These are phyloP conservation scores for Blastomyces emzantsi DNA, from an alignment of 2,329 filamentous ascomycete species.

Conservation along the genomic window DNA sequence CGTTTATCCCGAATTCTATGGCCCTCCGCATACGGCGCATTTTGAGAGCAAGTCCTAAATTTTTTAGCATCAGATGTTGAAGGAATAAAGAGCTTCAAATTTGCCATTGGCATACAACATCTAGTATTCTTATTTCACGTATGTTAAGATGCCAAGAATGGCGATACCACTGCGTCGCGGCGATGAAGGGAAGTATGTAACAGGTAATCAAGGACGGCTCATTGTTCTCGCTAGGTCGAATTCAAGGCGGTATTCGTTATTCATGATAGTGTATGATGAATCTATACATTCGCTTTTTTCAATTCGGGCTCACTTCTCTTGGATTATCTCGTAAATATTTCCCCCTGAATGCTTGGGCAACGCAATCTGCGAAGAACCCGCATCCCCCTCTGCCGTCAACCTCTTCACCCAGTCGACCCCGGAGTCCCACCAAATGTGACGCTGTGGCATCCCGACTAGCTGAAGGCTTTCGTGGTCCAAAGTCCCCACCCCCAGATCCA, in stretches of 20 bases:
- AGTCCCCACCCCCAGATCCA: constrained; percentile 22
- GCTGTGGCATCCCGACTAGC: constrained; percentile 15
- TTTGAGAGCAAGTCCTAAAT: not conserved
- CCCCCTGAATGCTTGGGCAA: constrained; percentile 5
- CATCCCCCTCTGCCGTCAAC: constrained; percentile 2
- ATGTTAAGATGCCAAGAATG: not conserved
- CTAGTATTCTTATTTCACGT: not conserved
- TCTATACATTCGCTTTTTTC: not conserved
- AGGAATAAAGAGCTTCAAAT: not conserved
- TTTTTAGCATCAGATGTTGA: not conserved
- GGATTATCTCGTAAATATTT: constrained; percentile 1
- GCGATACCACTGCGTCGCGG: not conserved
- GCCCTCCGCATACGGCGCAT: not conserved
- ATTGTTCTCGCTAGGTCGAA: constrained; percentile 51
- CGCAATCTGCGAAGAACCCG: not conserved
- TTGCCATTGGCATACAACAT: not conserved
- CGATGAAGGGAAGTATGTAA: constrained; percentile 42
- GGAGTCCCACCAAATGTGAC: constrained; percentile 19
- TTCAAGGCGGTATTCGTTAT: constrained; percentile 26
- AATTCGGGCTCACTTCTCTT: not conserved
- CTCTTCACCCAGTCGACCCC: constrained; percentile 21
- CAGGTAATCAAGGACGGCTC: constrained; percentile 64
- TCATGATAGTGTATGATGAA: constrained; percentile 26
- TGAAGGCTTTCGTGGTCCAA: constrained; percentile 19
- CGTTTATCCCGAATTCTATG: not conserved